Conservation (phyloP, 169 alveolate genomes). For the Condylostoma magnum region DNA sequence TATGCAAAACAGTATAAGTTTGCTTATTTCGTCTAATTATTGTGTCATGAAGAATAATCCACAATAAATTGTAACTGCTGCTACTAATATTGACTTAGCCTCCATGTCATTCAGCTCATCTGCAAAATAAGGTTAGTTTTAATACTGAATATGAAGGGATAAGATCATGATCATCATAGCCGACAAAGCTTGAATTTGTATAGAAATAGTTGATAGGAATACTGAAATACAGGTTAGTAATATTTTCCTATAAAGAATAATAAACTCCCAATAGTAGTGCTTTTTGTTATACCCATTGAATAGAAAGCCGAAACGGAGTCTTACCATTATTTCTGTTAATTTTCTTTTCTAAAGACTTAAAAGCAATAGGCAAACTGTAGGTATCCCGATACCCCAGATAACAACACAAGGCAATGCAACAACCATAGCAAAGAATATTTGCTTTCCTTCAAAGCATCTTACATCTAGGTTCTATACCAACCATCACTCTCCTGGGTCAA, state of each 20-base stretch:
- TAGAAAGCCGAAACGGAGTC: conserved; percentile 36
- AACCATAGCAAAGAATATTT: conserved; percentile 3
- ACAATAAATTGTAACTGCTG: conserved; percentile 42
- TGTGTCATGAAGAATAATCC: conserved; percentile 33
- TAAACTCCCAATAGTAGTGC: conserved; percentile 48
- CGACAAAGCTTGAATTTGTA: conserved; percentile 36
- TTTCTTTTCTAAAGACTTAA: conserved; percentile 4
- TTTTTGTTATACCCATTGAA: conserved; percentile 36
- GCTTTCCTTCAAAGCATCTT: conserved; percentile 30
- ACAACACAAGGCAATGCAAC: conserved; percentile 44
- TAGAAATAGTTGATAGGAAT: conserved; percentile 17
- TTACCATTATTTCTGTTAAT: conserved; percentile 11
- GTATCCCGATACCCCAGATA: conserved; percentile 48
- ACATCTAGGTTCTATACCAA: conserved; percentile 16
- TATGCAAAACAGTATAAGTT: no score
- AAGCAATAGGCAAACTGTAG: conserved; percentile 27
- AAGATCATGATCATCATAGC: conserved; percentile 29
- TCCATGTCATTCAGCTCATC: conserved; percentile 40
- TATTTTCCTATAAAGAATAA: conserved; percentile 42
- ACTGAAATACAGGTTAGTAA: conserved; percentile 28
- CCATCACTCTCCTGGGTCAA: conserved; percentile 21
- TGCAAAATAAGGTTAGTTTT: conserved; percentile 30
- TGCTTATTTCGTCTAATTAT: no score
- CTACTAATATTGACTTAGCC: conserved; percentile 11
- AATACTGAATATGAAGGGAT: conserved; percentile 18